Base-by-base conservation (phyloP, 495 filamentous ascomycete species). In the Talaromyces adpressus region DNA sequence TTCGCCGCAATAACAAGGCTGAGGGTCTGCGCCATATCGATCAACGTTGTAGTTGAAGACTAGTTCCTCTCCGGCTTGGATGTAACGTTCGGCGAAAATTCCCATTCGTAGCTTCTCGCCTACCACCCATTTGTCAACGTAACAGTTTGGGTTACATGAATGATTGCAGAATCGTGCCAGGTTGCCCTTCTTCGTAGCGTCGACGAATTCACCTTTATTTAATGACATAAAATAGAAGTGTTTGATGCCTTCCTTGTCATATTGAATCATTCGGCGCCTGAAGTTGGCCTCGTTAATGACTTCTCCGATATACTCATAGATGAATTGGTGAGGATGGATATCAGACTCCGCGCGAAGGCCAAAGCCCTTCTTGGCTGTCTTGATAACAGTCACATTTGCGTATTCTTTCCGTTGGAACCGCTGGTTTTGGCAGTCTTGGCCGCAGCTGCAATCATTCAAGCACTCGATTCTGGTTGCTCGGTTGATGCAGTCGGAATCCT, bases 11-110 rank as follows among this genome's bases (percentile, higher is more conserved):
- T 97, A 98, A 75, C 94, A 99, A 11, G 89, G 91, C 74, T 97
- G 93, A 57, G 94, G 93, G 68, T 98, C 91, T 34, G 94, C 93
- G 63, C 94, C 94, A 69, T 99, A 99, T 63, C 94, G 87, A 72
- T 99, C 94, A 61, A 99, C 94, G 67, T 99, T 99, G 83, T 99
- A 99, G 79, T 99, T 97, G 81, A 99, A 99, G n/a, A 96, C 92
- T 34, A 99, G 81, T 73, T 99, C 94, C 73, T 99, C 94, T 47
- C 94, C 95, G 2, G 89, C 86, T 67, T 87, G 85, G 68, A 99
- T 90, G 69, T 84, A 81, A 64, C 92, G 91, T 78, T 89, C 85
- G 68, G 94, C 91, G 77, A 99, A 99, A 66, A 99, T 98, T 64
- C 94, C 94, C 94, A 99, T 98, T 69, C 94, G 93, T 72, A 97